Percentiles rank a stretch among this genome's conserved stretches.
Conservation (phyloP, 2,329 filamentous ascomycete genomes). For the Fusarium chaquense region DNA sequence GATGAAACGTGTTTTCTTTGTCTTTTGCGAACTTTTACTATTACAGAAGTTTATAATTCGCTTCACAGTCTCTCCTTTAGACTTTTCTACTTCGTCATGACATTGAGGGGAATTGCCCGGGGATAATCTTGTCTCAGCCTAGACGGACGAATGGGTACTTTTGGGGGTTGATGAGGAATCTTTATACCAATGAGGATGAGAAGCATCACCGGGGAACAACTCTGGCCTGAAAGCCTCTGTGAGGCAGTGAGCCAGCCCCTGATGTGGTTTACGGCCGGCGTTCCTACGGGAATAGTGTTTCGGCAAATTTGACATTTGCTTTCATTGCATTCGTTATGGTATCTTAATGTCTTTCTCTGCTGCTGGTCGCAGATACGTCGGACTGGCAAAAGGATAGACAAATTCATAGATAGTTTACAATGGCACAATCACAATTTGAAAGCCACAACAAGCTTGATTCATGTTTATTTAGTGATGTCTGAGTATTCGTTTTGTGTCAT, state of each 20-base stretch:
- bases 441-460: constrained; percentile 10
- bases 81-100: constrained; percentile 50
- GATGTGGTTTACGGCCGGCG: constrained; percentile 46
- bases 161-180: constrained; percentile 44
- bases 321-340: constrained; percentile 47
- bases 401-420: constrained; percentile 50
- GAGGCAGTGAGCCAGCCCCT: constrained; percentile 43
- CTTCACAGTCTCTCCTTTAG: constrained; percentile 57
- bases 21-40: constrained; percentile 40
- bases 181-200: constrained; percentile 51
- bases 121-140: constrained; percentile 48
- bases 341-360: constrained; percentile 31
- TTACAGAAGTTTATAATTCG: constrained; percentile 54
- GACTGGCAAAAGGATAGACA: constrained; percentile 22
- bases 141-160: constrained; percentile 45
- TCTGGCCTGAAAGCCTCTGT: constrained; percentile 42
- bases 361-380: constrained; percentile 11
- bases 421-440: constrained; percentile 49
- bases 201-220: constrained; percentile 42
- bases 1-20: constrained; percentile 42
- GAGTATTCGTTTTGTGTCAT: not conserved
- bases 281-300: constrained; percentile 46
- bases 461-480: not conserved
- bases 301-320: constrained; percentile 51
- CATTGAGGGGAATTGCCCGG: constrained; percentile 44